A percentile compares a stretch with the other conserved stretches of the same genome.
These are phyloP conservation scores for Hypomontagnella monticulosa DNA, from an alignment of 495 filamentous ascomycete species.

Conservation along the genomic window DNA sequence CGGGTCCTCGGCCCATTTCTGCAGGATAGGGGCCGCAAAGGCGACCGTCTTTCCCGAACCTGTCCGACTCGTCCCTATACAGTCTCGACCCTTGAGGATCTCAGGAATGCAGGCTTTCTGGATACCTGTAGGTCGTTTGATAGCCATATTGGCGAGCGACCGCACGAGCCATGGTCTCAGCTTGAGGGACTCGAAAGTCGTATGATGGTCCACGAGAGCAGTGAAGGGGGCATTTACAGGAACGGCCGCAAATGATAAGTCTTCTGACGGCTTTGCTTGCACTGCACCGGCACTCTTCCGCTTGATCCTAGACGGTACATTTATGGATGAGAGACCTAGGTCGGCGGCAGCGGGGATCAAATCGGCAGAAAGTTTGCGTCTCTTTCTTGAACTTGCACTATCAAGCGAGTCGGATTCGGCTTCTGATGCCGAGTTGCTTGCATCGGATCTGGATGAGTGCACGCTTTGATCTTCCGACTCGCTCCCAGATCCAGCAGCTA, in stretches of 20 bases:
- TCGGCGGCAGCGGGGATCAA: slow-evolving; percentile 16
- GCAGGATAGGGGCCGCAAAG: slow-evolving; percentile 91
- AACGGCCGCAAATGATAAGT: slow-evolving; percentile 28
- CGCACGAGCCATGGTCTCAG: slow-evolving; percentile 90
- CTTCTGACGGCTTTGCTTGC: slow-evolving; percentile 20
- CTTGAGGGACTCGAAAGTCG: slow-evolving; percentile 77
- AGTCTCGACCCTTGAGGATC: slow-evolving; percentile 89
- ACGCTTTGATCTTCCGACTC: slow-evolving; percentile 37
- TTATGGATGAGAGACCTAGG: slow-evolving; percentile 44
- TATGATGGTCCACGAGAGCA: slow-evolving; percentile 59
- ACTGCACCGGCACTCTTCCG: slow-evolving; percentile 36
- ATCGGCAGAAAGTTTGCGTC: slow-evolving; percentile 54
- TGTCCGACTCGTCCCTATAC: slow-evolving; percentile 91
- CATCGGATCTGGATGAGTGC: slow-evolving; percentile 23
- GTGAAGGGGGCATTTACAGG: slow-evolving; percentile 31
- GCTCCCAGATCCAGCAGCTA: slow-evolving; percentile 40
- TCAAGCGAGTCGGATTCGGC: slow-evolving; percentile 58
- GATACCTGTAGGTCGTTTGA: slow-evolving; percentile 88
- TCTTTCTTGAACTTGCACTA: slow-evolving; percentile 57
- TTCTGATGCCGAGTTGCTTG: slow-evolving; percentile 25
- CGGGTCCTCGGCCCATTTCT: slow-evolving; percentile 92
- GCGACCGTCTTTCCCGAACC: slow-evolving; percentile 99
- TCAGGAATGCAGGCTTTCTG: slow-evolving; percentile 91
- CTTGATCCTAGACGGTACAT: slow-evolving; percentile 62
- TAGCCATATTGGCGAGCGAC: slow-evolving; percentile 85